These are phyloP conservation scores for Sanghuangporus baumii DNA, from an alignment of 1,284 basidiomycete genomes.

Conservation along the genomic window DNA sequence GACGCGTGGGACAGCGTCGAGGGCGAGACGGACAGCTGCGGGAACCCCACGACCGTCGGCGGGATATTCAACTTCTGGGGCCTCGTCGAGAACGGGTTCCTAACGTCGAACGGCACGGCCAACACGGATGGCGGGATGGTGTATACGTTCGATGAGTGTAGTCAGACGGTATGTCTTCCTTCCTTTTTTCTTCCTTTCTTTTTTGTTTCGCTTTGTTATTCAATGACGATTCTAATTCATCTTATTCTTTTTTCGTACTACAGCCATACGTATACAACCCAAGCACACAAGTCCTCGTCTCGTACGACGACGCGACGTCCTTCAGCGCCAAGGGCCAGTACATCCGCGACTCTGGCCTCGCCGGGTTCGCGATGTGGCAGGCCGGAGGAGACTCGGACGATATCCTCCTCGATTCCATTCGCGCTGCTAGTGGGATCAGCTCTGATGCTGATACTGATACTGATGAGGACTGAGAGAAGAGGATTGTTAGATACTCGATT, in stretches of 20 bases:
- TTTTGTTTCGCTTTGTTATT: neutral
- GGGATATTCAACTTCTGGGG: slow-evolving; percentile 59
- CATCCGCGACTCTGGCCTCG: slow-evolving; percentile 44
- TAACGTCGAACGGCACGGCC: slow-evolving; percentile 46
- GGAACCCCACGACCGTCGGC: slow-evolving; percentile 35
- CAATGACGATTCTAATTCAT: neutral
- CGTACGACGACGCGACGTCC: slow-evolving; percentile 56
- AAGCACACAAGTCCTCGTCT: slow-evolving; percentile 46
- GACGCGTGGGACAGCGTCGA: slow-evolving; percentile 47
- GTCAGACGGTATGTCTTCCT: slow-evolving; percentile 51
- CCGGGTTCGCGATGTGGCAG: slow-evolving; percentile 63
- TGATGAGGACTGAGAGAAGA: too few species aligned
- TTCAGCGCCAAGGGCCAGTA: slow-evolving; percentile 55
- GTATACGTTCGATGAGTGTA: slow-evolving; percentile 55
- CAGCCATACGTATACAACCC: slow-evolving; percentile 62
- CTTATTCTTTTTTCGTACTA: neutral
- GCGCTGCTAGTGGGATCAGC: neutral
- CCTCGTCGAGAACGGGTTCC: slow-evolving; percentile 47
- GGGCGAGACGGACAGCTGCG: slow-evolving; percentile 49
- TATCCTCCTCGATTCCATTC: slow-evolving; percentile 50
- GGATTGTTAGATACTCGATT: too few species aligned
- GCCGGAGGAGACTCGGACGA: slow-evolving; percentile 54
- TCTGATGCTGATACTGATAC: neutral
- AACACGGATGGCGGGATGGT: slow-evolving; percentile 37
- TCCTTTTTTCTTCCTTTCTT: neutral